Evolutionary conservation across 331 rosid genomes (phyloP).

Genomic region (Rosa hybrid): DNA sequence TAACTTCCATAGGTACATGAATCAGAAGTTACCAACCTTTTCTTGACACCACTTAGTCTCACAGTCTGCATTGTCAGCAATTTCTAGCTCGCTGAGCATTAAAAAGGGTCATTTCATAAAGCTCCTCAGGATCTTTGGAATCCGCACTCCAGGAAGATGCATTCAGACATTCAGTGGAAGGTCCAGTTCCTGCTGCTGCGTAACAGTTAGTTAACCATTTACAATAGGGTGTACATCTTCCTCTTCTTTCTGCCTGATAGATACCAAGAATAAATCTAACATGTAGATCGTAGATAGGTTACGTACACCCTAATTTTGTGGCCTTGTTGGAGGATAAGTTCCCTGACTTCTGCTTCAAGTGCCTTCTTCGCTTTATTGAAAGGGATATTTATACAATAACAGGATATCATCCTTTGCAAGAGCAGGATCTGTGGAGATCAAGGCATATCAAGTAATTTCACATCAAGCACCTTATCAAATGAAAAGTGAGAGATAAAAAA

Average conservation of each 20-base stretch:
- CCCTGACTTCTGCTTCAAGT: slow-evolving; percentile 78
- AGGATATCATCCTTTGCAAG: slow-evolving; percentile 85
- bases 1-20: too few species aligned
- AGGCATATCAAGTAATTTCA: slow-evolving; percentile 49
- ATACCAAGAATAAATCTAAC: background rate
- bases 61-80: too few species aligned
- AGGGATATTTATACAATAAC: slow-evolving; percentile 76
- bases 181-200: slow-evolving; percentile 67
- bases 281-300: slow-evolving; percentile 14
- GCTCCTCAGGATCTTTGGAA: slow-evolving; percentile 73
- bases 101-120: slow-evolving; percentile 91
- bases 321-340: slow-evolving; percentile 91
- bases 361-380: slow-evolving; percentile 84
- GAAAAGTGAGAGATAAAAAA: background rate
- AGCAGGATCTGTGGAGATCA: slow-evolving; percentile 81
- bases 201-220: slow-evolving; percentile 31
- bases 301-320: slow-evolving; percentile 89
- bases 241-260: background rate
- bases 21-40: too few species aligned
- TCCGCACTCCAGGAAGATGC: slow-evolving; percentile 90
- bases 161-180: slow-evolving; percentile 61
- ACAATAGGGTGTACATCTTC: background rate
- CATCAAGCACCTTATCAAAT: slow-evolving; percentile 10
- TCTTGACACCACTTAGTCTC: too few species aligned
- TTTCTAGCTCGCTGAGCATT: slow-evolving; percentile 71